These are phyloP conservation scores for Phaeosphaeriaceae sp. DNA, from an alignment of 2,329 filamentous ascomycete species.

Conservation along the genomic window DNA sequence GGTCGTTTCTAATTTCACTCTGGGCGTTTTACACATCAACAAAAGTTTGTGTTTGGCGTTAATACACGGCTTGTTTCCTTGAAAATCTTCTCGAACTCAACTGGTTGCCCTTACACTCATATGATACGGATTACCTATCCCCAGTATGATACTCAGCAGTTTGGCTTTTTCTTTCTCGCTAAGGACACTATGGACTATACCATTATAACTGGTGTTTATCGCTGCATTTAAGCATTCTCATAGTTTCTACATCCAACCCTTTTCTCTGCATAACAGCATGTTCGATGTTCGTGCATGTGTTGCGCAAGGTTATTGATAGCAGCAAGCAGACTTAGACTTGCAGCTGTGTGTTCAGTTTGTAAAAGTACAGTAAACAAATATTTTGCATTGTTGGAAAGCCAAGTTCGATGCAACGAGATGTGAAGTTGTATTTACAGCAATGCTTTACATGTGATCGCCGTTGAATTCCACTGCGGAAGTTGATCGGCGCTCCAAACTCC, in stretches of 20 bases:
- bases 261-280: slow-evolving; percentile 38
- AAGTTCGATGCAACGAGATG: background rate
- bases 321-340: background rate
- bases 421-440: too few relatives aligned
- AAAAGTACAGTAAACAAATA: slow-evolving; percentile 30
- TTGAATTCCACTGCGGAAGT: slow-evolving; percentile 9
- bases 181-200: slow-evolving; percentile 22
- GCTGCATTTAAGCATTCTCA: slow-evolving; percentile 19
- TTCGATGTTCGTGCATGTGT: slow-evolving; percentile 18
- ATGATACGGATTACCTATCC: slow-evolving; percentile 24
- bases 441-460: slow-evolving; percentile 19
- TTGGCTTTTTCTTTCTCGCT: slow-evolving; percentile 21
- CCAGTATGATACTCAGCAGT: background rate
- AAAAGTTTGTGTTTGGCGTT: slow-evolving; percentile 45
- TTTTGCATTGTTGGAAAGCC: background rate
- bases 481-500: slow-evolving; percentile 16
- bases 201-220: slow-evolving; percentile 41
- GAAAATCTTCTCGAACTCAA: slow-evolving; percentile 33
- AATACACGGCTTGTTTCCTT: slow-evolving; percentile 30
- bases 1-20: background rate
- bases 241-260: slow-evolving; percentile 10
- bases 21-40: slow-evolving; percentile 24
- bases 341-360: slow-evolving; percentile 19
- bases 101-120: background rate
- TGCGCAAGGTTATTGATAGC: background rate